Base-by-base conservation (phyloP, 1,284 basidiomycete species). In the Ustilago trichophora region DNA sequence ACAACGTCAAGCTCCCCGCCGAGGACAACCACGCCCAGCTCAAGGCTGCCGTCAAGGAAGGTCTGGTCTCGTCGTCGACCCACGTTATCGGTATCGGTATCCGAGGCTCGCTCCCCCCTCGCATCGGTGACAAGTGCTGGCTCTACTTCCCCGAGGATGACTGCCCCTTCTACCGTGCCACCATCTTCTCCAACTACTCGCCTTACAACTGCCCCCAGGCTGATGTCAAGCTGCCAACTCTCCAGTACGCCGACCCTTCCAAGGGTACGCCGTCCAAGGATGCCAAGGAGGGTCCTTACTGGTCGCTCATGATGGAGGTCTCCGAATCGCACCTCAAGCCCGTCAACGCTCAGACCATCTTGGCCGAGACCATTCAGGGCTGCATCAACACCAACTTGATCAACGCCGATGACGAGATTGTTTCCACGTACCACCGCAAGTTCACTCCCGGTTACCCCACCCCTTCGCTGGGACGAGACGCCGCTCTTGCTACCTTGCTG, bases 151-250 rank as follows among this genome's bases (percentile, higher is more conserved):
- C 84, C 34, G 84, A 85, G 67, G 82, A 83, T 64, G 80, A 85
- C 80, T 83, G 83, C 36, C 85, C 85, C 32, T 86, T 85, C 81
- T 86, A 86, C 81, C 83, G 85, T 36, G 84, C 84, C 15, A 86
- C 85, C 54, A 84, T 86, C 75, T 86, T 86, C 75, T 84, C 84
- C 62, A 85, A 85, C 82, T 86, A 86, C 78, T 84, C 84, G 31
- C 84, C 84, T 29, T 80, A 83, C 82, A 85, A 86, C 78, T 82
- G 82, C 54, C 85, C 85, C 3, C 68, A 80, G 51, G 66, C 71
- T 22, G 76, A 81, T 29, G 76, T 72, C 47, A 80, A 82, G 75
- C 82, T 85, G 21, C 80, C 82, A 33, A 85, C 84, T 12, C 57
- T 85, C 7, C 85, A 84, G 73, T 83, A 82, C 42, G 85, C 84